These are phyloP conservation scores for Starmerella sp. DNA, from an alignment of 805 yeast genomes.

Conservation along the genomic window DNA sequence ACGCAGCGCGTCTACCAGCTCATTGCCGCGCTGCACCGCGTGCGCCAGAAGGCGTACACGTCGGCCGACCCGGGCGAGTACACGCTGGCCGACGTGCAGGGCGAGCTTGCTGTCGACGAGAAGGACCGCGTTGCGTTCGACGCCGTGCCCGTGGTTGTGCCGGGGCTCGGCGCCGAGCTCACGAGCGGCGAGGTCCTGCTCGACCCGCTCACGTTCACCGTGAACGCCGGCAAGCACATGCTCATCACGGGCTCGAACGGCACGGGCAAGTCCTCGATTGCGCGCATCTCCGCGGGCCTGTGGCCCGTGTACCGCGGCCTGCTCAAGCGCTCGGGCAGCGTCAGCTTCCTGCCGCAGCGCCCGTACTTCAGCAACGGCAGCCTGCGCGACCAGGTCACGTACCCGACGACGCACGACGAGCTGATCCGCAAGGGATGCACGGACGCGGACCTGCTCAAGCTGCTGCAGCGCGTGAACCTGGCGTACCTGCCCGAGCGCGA, in stretches of 20 bases:
- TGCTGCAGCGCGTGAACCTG: constrained; percentile 63
- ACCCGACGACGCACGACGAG: constrained; percentile 68
- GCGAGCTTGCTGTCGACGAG: constrained; percentile 57
- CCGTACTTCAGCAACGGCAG: constrained; percentile 74
- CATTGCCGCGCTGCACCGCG: constrained; percentile 67
- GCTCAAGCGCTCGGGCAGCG: constrained; percentile 56
- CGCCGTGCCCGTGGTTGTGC: constrained; percentile 70
- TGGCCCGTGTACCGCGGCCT: constrained; percentile 87
- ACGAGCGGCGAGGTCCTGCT: constrained; percentile 46
- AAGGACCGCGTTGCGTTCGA: constrained; percentile 75
- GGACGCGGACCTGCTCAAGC: constrained; percentile 57
- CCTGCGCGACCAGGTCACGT: constrained; percentile 80
- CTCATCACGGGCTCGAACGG: constrained; percentile 82
- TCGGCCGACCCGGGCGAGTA: constrained; percentile 16
- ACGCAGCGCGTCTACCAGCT: constrained; percentile 75
- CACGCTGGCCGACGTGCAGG: constrained; percentile 46
- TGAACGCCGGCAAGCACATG: constrained; percentile 53
- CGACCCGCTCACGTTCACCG: constrained; percentile 49
- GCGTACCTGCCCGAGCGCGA: constrained; percentile 67
- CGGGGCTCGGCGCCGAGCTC: constrained; percentile 33
- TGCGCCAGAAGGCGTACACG: constrained; percentile 44
- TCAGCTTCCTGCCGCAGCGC: constrained; percentile 73
- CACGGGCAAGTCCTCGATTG: constrained; percentile 78
- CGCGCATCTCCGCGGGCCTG: constrained; percentile 71
- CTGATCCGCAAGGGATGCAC: constrained; percentile 61